A percentile compares a stretch with the other conserved stretches of the same genome.
phyloP scores from a whole-genome alignment of 345 rosid genomes.

The Gossypium arboreum region DNA sequence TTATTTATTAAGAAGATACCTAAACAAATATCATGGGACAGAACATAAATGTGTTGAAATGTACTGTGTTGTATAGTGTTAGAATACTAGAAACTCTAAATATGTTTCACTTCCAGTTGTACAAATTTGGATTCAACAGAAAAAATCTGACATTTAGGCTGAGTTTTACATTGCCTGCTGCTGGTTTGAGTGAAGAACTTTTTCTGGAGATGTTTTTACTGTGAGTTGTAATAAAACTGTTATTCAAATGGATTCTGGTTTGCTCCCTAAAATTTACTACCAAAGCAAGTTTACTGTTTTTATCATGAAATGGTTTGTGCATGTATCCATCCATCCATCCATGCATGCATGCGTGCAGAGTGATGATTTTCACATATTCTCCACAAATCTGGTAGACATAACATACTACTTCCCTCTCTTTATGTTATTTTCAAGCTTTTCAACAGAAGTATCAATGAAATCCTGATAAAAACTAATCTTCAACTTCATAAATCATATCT shows the following conservation, averaged over 20 bases:
- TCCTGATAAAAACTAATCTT: neutral
- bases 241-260: constrained; percentile 2
- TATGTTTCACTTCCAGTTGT: constrained; percentile 31
- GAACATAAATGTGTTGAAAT: constrained; percentile 4
- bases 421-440: neutral
- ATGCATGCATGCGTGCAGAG: neutral
- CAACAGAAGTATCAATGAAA: neutral
- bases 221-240: constrained; percentile 16
- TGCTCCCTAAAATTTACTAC: no score
- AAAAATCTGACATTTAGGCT: constrained; percentile 22
- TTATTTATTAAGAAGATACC: neutral
- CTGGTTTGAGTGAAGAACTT: constrained; percentile 20
- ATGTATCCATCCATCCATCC: neutral
- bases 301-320: neutral
- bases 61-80: constrained; percentile 28
- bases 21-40: neutral
- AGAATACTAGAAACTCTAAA: constrained; percentile 20
- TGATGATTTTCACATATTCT: neutral
- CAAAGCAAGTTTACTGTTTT: no score
- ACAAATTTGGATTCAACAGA: constrained; percentile 26
- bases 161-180: constrained; percentile 17
- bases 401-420: neutral
- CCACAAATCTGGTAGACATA: neutral
- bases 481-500: neutral
- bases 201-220: constrained; percentile 14